These are phyloP conservation scores for Ogataea methanolica DNA, from an alignment of 805 yeast species.

Conservation along the genomic window DNA sequence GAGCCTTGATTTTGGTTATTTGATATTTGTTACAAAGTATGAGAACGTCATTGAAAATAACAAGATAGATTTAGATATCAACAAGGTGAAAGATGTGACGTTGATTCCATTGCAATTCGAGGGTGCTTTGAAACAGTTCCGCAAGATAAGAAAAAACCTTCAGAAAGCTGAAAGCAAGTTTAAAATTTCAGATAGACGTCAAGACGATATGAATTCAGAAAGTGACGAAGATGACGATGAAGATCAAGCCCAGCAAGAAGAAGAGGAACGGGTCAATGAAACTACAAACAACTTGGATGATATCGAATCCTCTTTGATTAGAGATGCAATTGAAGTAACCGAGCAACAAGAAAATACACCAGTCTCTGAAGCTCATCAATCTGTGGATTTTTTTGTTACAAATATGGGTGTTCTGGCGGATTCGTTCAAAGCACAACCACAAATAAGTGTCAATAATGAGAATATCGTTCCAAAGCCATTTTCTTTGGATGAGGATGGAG, in stretches of 20 bases:
- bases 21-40: constrained; percentile 15
- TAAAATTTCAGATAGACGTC: not conserved
- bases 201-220: not conserved
- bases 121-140: constrained; percentile 5
- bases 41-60: constrained; percentile 1
- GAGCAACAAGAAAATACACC: not conserved
- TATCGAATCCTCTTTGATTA: constrained; percentile 3
- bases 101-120: constrained; percentile 15
- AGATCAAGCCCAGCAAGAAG: constrained; percentile 2
- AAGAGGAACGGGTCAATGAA: not conserved
- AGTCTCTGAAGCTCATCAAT: not conserved
- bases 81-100: constrained; percentile 13
- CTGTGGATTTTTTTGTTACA: constrained; percentile 13
- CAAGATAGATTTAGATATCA: constrained; percentile 2
- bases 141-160: not conserved
- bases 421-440: constrained; percentile 17
- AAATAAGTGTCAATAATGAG: constrained; percentile 12
- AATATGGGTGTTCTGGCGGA: constrained; percentile 18
- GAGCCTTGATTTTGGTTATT: constrained; percentile 12
- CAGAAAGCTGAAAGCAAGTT: not conserved
- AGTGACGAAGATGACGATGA: constrained; percentile 1
- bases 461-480: constrained; percentile 1
- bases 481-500: not conserved
- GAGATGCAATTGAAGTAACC: not conserved
- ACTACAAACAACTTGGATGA: constrained; percentile 3